Percentiles rank a stretch among this genome's conserved stretches.
Evolutionary conservation across 306 rosid genomes (phyloP).

Genomic region (Echinosophora koreensis): DNA sequence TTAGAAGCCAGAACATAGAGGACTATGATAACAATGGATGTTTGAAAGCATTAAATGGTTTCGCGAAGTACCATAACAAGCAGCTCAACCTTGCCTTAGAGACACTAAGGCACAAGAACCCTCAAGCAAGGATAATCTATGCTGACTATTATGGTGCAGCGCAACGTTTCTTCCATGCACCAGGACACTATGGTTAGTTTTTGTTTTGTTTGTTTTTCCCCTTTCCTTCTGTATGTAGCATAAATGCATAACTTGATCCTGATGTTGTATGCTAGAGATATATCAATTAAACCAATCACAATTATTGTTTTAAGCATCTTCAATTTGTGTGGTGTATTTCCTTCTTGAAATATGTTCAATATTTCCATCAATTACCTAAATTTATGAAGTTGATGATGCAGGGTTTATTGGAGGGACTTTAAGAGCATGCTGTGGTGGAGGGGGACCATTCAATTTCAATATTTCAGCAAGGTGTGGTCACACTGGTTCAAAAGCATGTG

Average conservation of each 20-base stretch:
- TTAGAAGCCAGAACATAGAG: constrained; percentile 45
- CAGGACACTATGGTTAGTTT: constrained; percentile 59
- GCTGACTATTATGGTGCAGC: constrained; percentile 73
- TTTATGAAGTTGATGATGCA: constrained; percentile 17
- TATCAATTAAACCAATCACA: neutral
- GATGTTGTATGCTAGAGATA: neutral
- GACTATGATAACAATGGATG: constrained; percentile 68
- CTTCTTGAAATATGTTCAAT: neutral
- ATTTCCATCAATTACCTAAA: neutral
- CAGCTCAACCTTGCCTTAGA: constrained; percentile 57
- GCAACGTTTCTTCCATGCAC: constrained; percentile 57
- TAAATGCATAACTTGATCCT: neutral
- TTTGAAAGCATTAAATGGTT: constrained; percentile 63
- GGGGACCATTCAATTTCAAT: constrained; percentile 76
- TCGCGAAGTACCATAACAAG: constrained; percentile 60
- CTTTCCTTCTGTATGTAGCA: neutral
- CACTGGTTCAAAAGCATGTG: constrained; percentile 54
- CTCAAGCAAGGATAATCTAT: constrained; percentile 64
- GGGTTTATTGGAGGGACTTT: constrained; percentile 53
- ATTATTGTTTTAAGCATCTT: neutral
- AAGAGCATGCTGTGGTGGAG: constrained; percentile 78
- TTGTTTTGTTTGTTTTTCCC: neutral
- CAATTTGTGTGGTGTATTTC: neutral
- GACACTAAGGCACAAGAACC: constrained; percentile 51
- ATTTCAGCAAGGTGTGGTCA: constrained; percentile 67